Base-by-base conservation (phyloP, 257 asterid genomes). In the Knoxia roxburghii region DNA sequence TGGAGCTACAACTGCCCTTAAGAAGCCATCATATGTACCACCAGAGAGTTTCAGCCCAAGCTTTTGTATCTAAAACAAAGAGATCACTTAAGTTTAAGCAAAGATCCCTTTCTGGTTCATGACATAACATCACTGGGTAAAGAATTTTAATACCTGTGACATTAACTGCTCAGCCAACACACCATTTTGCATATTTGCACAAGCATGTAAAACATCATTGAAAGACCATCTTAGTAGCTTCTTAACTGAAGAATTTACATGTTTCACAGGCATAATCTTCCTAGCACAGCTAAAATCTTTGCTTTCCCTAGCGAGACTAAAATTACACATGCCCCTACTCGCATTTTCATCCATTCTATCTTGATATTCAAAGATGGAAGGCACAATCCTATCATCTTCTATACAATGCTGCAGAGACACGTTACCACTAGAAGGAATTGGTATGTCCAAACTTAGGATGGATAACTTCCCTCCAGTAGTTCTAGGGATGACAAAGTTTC, bases 31-130 rank as follows among this genome's bases (percentile, higher is more conserved):
- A 56, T 87, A 92, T 58, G 85, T 83, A 56, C 72, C 45, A 23
- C 76, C 37, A 65, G 98, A 86, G 50, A 83, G 96, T 79, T 83
- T 80, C 81, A 92, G 68, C 51, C 96, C 96, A 77, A 92, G 87
- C 81, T 64, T 77, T 82, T 84, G 93, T 95, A 89, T 89, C 97
- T 92, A 83, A 65, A 64, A 20, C 41, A 68, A 56, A 67, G 48
- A 69, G 68, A 80, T 45, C 43, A 72, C 58, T 35, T 33, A 56
- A 50, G n/a, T 67, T 65, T 55, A 76, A 65, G 66, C 62, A 68
- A 18, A n/a, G 13, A 30, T 21, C 18, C 49, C 57, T 41, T 53
- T 2, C 40, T 61, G 65, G 27, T 37, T 55, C 56, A 1, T 53
- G 56, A 39, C 18, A 48, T n/a, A 32, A 59, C 27, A 12, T 39